phyloP scores from a whole-genome alignment of 1,284 basidiomycete genomes.

The Trichosporon faecale region DNA sequence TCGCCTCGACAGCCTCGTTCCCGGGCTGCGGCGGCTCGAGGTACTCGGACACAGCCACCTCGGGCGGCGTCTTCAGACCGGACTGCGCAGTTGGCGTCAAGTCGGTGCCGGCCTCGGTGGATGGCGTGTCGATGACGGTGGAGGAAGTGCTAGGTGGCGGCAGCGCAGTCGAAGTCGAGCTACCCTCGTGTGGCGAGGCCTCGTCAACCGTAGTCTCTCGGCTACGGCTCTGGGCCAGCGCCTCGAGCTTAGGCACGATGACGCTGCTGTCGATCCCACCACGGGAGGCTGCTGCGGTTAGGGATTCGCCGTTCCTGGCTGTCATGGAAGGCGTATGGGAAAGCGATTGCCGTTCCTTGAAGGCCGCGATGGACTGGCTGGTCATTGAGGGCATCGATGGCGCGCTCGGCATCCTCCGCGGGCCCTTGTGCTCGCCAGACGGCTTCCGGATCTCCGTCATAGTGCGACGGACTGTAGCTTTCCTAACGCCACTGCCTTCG shows the following conservation, averaged over 20 bases:
- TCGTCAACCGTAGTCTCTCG: background rate
- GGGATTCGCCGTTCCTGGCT: background rate
- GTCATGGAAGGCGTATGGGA: slow-evolving; percentile 5
- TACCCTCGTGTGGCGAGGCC: background rate
- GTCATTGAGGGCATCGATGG: slow-evolving; percentile 16
- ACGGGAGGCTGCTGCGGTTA: background rate
- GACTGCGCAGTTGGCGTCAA: background rate
- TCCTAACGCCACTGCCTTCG: background rate
- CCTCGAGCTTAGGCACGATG: slow-evolving; percentile 7
- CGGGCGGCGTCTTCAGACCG: background rate
- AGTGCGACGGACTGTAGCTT: slow-evolving; percentile 19
- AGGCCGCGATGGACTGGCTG: background rate
- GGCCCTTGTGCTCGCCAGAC: background rate
- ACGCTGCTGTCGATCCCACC: background rate
- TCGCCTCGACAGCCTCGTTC: background rate
- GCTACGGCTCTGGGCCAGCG: background rate
- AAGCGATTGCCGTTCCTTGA: background rate
- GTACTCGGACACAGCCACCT: background rate
- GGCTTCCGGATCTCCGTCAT: slow-evolving; percentile 18
- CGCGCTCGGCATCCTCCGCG: slow-evolving; percentile 22
- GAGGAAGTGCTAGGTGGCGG: background rate
- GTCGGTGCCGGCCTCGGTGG: background rate
- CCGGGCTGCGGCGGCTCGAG: background rate
- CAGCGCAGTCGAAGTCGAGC: background rate
- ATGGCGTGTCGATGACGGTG: background rate